Conservation (phyloP, 352 stramenopile species). For the Globisporangium canariense region DNA sequence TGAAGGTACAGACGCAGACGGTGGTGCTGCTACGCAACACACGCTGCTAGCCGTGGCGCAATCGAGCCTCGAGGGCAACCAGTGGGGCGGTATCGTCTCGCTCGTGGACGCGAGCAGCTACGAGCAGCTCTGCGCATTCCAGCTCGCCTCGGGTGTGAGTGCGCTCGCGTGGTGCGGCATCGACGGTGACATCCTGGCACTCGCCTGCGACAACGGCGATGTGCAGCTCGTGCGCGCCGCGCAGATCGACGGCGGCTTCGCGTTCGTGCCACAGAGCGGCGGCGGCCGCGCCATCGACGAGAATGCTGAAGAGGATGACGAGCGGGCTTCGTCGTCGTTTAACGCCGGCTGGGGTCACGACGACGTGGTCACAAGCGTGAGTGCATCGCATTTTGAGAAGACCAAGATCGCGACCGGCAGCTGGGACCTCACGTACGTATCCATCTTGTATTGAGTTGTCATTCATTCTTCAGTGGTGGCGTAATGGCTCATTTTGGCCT, state of each 20-base stretch:
- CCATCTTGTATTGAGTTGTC: neutral
- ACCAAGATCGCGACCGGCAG: slow-evolving; percentile 48
- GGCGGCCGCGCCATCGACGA: neutral
- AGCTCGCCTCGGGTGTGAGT: slow-evolving; percentile 44
- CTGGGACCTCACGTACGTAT: slow-evolving; percentile 68
- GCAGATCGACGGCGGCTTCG: slow-evolving; percentile 30
- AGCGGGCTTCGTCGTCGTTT: neutral
- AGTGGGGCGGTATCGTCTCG: slow-evolving; percentile 60
- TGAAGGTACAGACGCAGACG: neutral
- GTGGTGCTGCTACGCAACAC: slow-evolving; percentile 19
- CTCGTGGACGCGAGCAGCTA: slow-evolving; percentile 41
- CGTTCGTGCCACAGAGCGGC: slow-evolving; percentile 33
- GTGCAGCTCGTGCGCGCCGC: slow-evolving; percentile 43
- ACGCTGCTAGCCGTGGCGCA: slow-evolving; percentile 58
- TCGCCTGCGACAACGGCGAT: slow-evolving; percentile 77
- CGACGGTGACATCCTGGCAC: slow-evolving; percentile 44
- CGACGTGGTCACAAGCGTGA: slow-evolving; percentile 63
- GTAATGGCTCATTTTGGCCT: neutral
- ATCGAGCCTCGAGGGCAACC: slow-evolving; percentile 73
- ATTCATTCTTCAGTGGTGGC: neutral
- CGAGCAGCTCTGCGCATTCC: slow-evolving; percentile 41
- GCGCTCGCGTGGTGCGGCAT: slow-evolving; percentile 51
- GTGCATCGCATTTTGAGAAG: slow-evolving; percentile 38
- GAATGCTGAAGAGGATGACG: neutral
- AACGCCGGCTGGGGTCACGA: slow-evolving; percentile 46